Base-by-base conservation (phyloP, 805 yeast species). In the Candida mattraensis region DNA sequence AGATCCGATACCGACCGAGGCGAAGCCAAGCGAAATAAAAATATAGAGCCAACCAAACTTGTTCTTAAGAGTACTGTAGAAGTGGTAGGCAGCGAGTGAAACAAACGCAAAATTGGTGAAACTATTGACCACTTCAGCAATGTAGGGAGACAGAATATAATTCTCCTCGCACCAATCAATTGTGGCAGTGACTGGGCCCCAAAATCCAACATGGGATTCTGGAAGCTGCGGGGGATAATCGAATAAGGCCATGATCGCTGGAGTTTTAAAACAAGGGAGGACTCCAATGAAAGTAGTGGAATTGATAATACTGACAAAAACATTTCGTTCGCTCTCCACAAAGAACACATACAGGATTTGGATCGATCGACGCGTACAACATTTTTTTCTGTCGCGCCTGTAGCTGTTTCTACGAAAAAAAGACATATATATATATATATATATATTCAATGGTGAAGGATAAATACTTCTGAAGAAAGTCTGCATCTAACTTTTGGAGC, bases 111-210 rank as follows among this genome's bases (percentile, higher is more conserved):
- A 34, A 38, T 93, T 93, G 27, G 99, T 87, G 18, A 79, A 51
- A 3, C 97, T 86, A 56, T 93, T 93, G 40, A 91, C 72, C 38
- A 87, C 83, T 59, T 93, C 99, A 4, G 98, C 97, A 35, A 93
- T 71, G 53, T 85, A 93, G 9, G 74, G 74, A 9, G 91, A 74
- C 2, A 89, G 85, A 8, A 88, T 91, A 57, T 91, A 91, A 65
- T 91, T 91, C 61, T 93, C 98, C 55, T 91, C 99, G 63, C 99
- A 91, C 98, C 98, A 91, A 56, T 91, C 99, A 24, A 93, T 93
- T n/a, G 98, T 89, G 24, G 96, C 76, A 0, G 98, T 88, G 3
- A 85, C 84, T 5, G 68, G 64, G 1, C 93, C 93, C 96, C 96
- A 87, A 56, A 23, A 55, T 7, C 53, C 53, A 13, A 43, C 39